A percentile compares a stretch with the other conserved stretches of the same genome.
Evolutionary conservation across 176 grass and related monocot species (phyloP).

Genomic region (Canna indica): DNA sequence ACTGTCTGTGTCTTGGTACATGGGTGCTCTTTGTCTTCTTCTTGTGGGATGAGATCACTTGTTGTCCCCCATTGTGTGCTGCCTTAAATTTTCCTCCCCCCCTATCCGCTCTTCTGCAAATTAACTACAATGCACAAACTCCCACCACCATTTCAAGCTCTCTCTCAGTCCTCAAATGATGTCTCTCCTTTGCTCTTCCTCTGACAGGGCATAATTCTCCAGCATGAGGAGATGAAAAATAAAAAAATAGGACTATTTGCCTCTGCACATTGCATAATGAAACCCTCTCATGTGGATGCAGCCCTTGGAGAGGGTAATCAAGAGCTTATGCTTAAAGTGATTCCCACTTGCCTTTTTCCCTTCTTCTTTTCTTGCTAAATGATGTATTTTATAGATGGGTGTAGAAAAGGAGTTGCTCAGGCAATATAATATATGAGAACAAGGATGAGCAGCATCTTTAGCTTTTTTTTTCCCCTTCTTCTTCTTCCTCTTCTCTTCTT

Average conservation of each 20-base stretch:
- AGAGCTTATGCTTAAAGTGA: neutral
- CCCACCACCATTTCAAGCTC: neutral
- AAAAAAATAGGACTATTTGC: neutral
- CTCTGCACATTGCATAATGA: neutral
- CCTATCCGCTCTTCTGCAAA: neutral
- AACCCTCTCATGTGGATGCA: neutral
- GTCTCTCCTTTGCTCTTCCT: neutral
- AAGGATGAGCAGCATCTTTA: neutral
- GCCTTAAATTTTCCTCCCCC: neutral
- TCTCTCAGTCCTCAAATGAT: neutral
- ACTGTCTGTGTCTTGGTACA: neutral
- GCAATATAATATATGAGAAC: neutral
- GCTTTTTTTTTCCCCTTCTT: neutral
- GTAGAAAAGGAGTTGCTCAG: neutral
- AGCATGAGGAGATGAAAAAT: neutral
- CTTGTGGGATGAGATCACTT: neutral
- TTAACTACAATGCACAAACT: neutral
- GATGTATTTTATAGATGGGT: neutral
- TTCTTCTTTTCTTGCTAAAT: constrained; percentile 1
- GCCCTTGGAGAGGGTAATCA: neutral
- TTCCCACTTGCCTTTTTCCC: neutral
- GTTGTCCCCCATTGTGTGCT: neutral
- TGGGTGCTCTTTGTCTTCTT: neutral
- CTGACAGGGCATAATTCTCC: neutral
- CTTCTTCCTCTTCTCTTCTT: neutral